Evolutionary conservation across 2,329 filamentous ascomycete genomes (phyloP).

Genomic region (Eurotiales sp.): DNA sequence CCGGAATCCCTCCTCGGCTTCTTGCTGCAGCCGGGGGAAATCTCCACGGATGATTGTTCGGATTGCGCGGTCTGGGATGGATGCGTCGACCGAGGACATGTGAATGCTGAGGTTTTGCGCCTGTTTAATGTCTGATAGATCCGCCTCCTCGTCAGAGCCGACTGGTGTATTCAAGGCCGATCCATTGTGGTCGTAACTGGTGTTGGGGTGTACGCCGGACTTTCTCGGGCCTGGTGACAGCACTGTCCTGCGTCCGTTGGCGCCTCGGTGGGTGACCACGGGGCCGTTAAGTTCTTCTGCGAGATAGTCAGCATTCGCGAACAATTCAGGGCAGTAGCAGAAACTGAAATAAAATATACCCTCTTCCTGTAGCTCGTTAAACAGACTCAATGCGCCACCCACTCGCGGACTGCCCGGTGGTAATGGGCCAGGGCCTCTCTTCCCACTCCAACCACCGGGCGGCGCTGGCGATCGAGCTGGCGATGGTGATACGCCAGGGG

Average conservation of each 20-base stretch:
- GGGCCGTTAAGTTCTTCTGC: conserved; percentile 13
- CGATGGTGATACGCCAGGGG: conserved; percentile 4
- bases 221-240: conserved; percentile 41
- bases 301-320: neutral
- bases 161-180: conserved; percentile 58
- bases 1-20: conserved; percentile 73
- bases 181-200: conserved; percentile 72
- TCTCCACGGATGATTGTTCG: conserved; percentile 89
- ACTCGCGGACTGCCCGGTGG: conserved; percentile 20
- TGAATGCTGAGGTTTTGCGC: conserved; percentile 81
- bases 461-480: conserved; percentile 16
- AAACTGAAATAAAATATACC: conserved; percentile 51
- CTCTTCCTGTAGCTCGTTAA: conserved; percentile 75
- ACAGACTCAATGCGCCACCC: conserved; percentile 55
- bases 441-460: conserved; percentile 34
- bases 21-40: conserved; percentile 66
- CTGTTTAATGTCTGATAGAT: conserved; percentile 77
- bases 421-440: conserved; percentile 20
- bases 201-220: conserved; percentile 69
- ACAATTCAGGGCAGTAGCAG: no score
- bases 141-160: conserved; percentile 82
- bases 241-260: conserved; percentile 55
- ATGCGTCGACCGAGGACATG: conserved; percentile 71
- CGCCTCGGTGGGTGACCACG: conserved; percentile 13
- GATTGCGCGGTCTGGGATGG: conserved; percentile 75